Conservation (phyloP, 2,329 filamentous ascomycete genomes). For the Epichloe elymi region DNA sequence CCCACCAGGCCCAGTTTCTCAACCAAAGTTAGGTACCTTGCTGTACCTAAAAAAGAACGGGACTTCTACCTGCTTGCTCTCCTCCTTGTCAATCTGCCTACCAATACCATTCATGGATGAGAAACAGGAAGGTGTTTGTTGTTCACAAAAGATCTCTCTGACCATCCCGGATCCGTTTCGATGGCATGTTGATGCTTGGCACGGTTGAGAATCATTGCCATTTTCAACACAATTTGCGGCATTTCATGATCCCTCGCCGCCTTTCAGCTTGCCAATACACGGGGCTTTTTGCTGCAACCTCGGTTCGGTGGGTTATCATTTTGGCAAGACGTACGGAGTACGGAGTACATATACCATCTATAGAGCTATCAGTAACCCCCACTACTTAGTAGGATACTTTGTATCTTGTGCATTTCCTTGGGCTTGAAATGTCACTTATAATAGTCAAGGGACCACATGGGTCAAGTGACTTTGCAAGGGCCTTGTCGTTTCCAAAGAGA, state of each 20-base stretch:
- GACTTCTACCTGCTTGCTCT: background rate
- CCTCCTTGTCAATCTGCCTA: background rate
- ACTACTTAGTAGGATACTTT: too few species aligned
- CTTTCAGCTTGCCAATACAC: background rate
- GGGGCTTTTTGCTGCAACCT: background rate
- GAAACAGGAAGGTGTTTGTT: too few species aligned
- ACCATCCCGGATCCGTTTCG: background rate
- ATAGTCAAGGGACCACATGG: too few species aligned
- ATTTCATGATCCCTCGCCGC: slow-evolving; percentile 1
- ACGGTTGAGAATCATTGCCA: background rate
- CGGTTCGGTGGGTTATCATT: background rate
- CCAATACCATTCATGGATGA: background rate
- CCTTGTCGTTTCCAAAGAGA: too few species aligned
- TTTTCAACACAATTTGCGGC: background rate
- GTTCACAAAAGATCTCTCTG: background rate
- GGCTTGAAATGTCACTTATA: too few species aligned
- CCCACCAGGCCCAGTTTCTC: too few species aligned
- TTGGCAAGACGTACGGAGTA: slow-evolving; percentile 24
- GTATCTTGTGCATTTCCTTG: too few species aligned
- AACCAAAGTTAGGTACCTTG: too few species aligned
- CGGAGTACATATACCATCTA: too few species aligned
- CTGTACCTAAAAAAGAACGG: too few species aligned
- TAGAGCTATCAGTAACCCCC: too few species aligned
- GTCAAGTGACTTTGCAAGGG: too few species aligned
- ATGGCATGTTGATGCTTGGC: background rate